A percentile compares a stretch with the other conserved stretches of the same genome.
These are phyloP conservation scores for Plectranthus barbatus DNA, from an alignment of 257 asterid genomes.

Conservation along the genomic window DNA sequence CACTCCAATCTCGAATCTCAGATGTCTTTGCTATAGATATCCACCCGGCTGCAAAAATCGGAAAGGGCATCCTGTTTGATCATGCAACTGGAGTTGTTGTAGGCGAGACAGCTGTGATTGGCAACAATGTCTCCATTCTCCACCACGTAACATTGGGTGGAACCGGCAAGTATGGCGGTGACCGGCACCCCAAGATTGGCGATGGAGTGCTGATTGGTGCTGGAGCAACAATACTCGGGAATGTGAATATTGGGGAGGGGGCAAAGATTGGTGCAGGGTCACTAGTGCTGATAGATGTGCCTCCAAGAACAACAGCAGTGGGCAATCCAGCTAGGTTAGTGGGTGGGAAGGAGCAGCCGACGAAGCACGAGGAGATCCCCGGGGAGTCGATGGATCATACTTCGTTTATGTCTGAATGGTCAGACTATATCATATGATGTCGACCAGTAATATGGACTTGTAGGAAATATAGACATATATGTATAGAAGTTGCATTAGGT, in stretches of 20 bases:
- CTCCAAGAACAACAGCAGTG: slow-evolving; percentile 63
- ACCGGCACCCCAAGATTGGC: slow-evolving; percentile 68
- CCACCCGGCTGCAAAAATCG: slow-evolving; percentile 64
- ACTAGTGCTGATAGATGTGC: slow-evolving; percentile 55
- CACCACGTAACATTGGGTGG: slow-evolving; percentile 77
- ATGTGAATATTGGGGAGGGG: slow-evolving; percentile 59
- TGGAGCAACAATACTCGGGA: slow-evolving; percentile 58
- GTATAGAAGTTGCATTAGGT: too few relatives aligned
- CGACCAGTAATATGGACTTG: too few relatives aligned
- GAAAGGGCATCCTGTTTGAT: slow-evolving; percentile 62
- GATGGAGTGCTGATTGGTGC: slow-evolving; percentile 75
- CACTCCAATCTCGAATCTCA: slow-evolving; percentile 61
- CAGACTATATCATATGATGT: slow-evolving; percentile 49
- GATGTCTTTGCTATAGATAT: slow-evolving; percentile 66
- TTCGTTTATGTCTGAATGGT: slow-evolving; percentile 51
- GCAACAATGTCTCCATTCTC: slow-evolving; percentile 66
- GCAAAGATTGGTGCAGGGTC: slow-evolving; percentile 77
- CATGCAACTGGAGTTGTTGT: slow-evolving; percentile 77
- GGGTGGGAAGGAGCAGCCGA: slow-evolving; percentile 44
- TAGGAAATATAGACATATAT: too few relatives aligned
- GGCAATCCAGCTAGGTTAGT: slow-evolving; percentile 64
- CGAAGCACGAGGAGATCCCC: slow-evolving; percentile 39
- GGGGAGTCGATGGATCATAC: slow-evolving; percentile 65
- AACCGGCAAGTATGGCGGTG: slow-evolving; percentile 50
- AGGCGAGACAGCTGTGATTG: slow-evolving; percentile 73